phyloP scores from a whole-genome alignment of 345 rosid species.

The Passiflora organensis region DNA sequence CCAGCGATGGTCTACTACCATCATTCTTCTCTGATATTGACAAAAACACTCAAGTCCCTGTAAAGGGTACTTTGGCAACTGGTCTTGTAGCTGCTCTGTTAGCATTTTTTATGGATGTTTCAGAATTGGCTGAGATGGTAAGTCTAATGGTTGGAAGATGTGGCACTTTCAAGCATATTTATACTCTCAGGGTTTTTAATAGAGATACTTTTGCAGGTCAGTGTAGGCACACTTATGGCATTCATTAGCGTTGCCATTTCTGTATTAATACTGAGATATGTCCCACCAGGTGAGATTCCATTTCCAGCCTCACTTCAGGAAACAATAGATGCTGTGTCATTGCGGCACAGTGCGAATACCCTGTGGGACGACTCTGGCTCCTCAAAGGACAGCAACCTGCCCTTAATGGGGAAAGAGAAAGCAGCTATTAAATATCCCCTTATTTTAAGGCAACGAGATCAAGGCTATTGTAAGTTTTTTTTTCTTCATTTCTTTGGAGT shows the following conservation, averaged over 20 bases:
- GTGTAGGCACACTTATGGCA: conserved; percentile 97
- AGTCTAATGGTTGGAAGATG: conserved; percentile 4
- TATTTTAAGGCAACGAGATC: too few species aligned
- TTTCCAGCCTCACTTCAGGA: conserved; percentile 73
- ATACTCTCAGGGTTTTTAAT: neutral
- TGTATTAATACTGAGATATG: conserved; percentile 85
- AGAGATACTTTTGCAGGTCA: conserved; percentile 56
- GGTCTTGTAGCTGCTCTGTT: conserved; percentile 64
- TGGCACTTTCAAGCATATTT: neutral
- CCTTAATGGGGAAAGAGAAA: conserved; percentile 37
- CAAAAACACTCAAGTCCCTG: conserved; percentile 62
- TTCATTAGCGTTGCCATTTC: conserved; percentile 91
- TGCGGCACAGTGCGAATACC: conserved; percentile 21
- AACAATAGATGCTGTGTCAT: conserved; percentile 56
- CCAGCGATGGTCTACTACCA: conserved; percentile 90
- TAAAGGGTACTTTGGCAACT: conserved; percentile 71
- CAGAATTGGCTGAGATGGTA: conserved; percentile 89
- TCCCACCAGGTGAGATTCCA: conserved; percentile 90
- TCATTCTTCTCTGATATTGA: conserved; percentile 73
- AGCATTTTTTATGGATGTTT: conserved; percentile 79
- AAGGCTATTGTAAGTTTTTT: conserved; percentile 48
- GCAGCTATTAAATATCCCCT: conserved; percentile 35
- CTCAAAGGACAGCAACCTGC: conserved; percentile 31
- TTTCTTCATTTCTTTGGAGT: too few species aligned
- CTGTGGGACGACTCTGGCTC: conserved; percentile 25